Evolutionary conservation across 139 green algal genomes (phyloP).

Genomic region (Edaphochlamys debaryana): DNA sequence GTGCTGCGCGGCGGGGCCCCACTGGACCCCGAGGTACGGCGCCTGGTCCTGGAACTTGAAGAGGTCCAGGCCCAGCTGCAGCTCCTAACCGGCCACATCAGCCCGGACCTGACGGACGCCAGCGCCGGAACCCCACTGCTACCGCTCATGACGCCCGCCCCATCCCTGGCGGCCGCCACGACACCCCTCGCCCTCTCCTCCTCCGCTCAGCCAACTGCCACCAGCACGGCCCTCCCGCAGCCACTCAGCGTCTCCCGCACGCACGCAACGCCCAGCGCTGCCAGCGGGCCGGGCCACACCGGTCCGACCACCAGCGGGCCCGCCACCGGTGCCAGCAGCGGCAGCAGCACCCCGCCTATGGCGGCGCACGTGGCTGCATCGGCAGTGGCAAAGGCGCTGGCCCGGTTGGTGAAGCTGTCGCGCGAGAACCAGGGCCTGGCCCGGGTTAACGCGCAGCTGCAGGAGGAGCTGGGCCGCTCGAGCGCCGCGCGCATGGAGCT

Average conservation of each 20-base stretch:
- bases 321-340: neutral
- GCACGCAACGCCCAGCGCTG: too few relatives aligned
- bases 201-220: too few relatives aligned
- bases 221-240: too few relatives aligned
- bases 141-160: too few relatives aligned
- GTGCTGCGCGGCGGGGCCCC: too few relatives aligned
- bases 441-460: conserved; percentile 28
- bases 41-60: conserved; percentile 5
- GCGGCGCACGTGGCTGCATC: neutral
- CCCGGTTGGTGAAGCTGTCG: neutral
- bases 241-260: too few relatives aligned
- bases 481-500: conserved; percentile 9
- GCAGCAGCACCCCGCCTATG: neutral
- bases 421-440: conserved; percentile 32
- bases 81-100: too few relatives aligned
- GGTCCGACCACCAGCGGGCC: neutral
- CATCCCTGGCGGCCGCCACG: too few relatives aligned
- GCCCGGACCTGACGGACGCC: too few relatives aligned
- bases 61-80: neutral
- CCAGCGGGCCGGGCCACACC: too few relatives aligned
- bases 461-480: neutral
- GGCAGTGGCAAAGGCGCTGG: conserved; percentile 11
- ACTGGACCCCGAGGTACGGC: neutral
- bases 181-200: too few relatives aligned
- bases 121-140: too few relatives aligned